Evolutionary conservation across 2,329 filamentous ascomycete genomes (phyloP).

Genomic region (Fusarium staphyleae): DNA sequence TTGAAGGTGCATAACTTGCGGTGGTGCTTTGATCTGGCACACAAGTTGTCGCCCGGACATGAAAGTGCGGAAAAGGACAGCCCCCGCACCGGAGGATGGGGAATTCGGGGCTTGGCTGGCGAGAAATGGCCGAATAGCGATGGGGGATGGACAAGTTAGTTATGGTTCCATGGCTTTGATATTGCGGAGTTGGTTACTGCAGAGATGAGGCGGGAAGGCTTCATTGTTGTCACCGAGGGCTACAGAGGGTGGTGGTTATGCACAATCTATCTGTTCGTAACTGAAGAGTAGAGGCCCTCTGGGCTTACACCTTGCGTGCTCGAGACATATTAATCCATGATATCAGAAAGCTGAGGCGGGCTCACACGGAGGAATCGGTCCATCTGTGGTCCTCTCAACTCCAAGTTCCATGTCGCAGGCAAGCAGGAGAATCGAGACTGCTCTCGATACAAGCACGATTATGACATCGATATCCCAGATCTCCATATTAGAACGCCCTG

Average conservation of each 20-base stretch:
- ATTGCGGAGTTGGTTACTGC: not conserved
- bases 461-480: conserved; percentile 8
- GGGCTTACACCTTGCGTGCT: not conserved
- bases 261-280: too few species aligned
- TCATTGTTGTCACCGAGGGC: too few species aligned
- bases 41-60: conserved; percentile 27
- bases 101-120: conserved; percentile 23
- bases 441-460: conserved; percentile 3
- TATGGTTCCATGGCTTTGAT: conserved; percentile 10
- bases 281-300: too few species aligned
- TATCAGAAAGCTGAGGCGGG: not conserved
- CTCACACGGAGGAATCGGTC: conserved; percentile 11
- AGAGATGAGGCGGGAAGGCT: conserved; percentile 7
- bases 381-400: conserved; percentile 23
- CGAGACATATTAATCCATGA: conserved; percentile 11
- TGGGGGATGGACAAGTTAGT: conserved; percentile 1
- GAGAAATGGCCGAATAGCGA: conserved; percentile 38
- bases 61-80: conserved; percentile 27
- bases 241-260: not conserved
- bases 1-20: not conserved
- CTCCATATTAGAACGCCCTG: conserved; percentile 16
- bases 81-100: conserved; percentile 27
- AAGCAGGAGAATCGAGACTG: conserved; percentile 1
- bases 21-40: not conserved
- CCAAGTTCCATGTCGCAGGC: not conserved